Evolutionary conservation across 371 early-diverging fungal species (phyloP).

Genomic region (Mucor racemosus): DNA sequence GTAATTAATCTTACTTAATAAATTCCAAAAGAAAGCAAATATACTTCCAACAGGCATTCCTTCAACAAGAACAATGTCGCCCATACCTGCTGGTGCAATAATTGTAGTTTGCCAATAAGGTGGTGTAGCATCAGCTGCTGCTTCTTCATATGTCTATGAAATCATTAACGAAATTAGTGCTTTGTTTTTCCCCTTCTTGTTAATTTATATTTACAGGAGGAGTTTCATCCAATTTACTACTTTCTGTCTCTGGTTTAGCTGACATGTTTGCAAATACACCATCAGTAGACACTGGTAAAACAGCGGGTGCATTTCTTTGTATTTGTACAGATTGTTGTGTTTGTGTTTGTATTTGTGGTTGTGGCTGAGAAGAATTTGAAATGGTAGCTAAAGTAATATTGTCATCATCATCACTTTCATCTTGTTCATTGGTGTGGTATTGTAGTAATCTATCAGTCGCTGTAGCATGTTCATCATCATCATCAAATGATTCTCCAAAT

Average conservation of each 20-base stretch:
- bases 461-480: constrained; percentile 13
- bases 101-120: constrained; percentile 67
- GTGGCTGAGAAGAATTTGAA: constrained; percentile 23
- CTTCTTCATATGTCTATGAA: constrained; percentile 63
- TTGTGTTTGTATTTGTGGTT: background rate
- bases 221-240: constrained; percentile 39
- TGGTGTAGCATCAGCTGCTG: constrained; percentile 65
- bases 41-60: constrained; percentile 68
- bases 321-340: background rate
- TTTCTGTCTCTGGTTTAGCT: constrained; percentile 60
- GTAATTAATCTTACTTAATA: constrained; percentile 48
- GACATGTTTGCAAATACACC: constrained; percentile 69
- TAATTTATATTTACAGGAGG: constrained; percentile 45
- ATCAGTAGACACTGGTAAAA: constrained; percentile 39
- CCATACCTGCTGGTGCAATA: constrained; percentile 59
- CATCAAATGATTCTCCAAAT: constrained; percentile 26
- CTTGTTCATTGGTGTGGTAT: background rate
- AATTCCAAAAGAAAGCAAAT: constrained; percentile 65
- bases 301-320: background rate
- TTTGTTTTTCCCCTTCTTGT: background rate
- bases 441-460: constrained; percentile 10
- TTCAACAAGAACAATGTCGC: constrained; percentile 66
- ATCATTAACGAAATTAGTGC: background rate
- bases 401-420: constrained; percentile 3
- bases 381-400: background rate